Evolutionary conservation across 345 rosid species (phyloP).

Genomic region (Salix brachista): DNA sequence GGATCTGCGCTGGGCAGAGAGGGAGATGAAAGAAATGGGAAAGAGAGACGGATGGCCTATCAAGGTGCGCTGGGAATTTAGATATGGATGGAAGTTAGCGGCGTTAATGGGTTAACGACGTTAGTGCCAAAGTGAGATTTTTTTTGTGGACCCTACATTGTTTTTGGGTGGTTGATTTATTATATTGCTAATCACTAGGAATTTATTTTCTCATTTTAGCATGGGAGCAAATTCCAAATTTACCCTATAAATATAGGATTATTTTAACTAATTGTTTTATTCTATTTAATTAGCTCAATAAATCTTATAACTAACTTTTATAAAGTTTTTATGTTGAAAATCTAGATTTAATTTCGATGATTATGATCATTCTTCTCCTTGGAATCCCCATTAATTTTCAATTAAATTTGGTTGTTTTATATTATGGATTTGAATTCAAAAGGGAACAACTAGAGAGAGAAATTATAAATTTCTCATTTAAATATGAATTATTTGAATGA

Average conservation of each 20-base stretch:
- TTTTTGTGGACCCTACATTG: neutral
- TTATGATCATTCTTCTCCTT: no score
- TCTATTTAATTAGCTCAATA: no score
- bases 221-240: neutral
- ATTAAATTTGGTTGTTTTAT: no score
- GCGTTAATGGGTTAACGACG: neutral
- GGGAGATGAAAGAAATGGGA: neutral
- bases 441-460: no score
- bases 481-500: no score
- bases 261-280: no score
- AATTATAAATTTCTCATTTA: no score
- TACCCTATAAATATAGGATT: neutral
- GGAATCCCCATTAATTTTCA: no score
- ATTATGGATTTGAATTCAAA: no score
- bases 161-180: neutral
- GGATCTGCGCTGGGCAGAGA: neutral
- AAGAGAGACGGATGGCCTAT: neutral
- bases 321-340: no score
- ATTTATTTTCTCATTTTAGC: neutral
- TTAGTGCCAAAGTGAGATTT: neutral
- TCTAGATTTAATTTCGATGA: no score
- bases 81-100: neutral
- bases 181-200: neutral
- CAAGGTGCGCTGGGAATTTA: neutral
- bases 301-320: no score